A percentile compares a stretch with the other conserved stretches of the same genome.
Evolutionary conservation across 345 rosid species (phyloP).

Genomic region (Anacardium occidentale): DNA sequence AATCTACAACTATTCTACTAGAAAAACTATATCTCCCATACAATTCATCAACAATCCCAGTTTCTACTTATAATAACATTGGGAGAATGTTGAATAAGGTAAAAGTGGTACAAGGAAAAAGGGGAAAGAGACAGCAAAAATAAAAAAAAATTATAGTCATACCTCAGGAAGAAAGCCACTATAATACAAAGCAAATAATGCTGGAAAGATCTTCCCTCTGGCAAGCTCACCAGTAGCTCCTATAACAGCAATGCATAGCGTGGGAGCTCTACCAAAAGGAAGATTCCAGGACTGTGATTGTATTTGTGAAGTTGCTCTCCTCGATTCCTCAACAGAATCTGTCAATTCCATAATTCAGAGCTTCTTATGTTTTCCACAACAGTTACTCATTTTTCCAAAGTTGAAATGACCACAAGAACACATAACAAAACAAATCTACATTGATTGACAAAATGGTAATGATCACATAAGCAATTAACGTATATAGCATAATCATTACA

Average conservation of each 20-base stretch:
- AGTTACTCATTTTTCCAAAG: neutral
- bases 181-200: slow-evolving; percentile 70
- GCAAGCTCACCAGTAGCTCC: slow-evolving; percentile 86
- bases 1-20: neutral
- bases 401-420: neutral
- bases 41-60: neutral
- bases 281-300: slow-evolving; percentile 28
- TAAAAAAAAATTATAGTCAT: slow-evolving; percentile 10
- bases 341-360: neutral
- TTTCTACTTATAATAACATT: neutral
- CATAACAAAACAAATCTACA: neutral
- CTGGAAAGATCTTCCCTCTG: slow-evolving; percentile 61
- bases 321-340: slow-evolving; percentile 28
- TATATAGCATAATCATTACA: slow-evolving; percentile 4
- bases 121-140: neutral
- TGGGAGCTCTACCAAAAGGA: slow-evolving; percentile 36
- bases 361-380: neutral
- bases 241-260: slow-evolving; percentile 68
- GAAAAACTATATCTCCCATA: neutral
- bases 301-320: slow-evolving; percentile 16
- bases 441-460: neutral
- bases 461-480: neutral
- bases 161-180: slow-evolving; percentile 86
- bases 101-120: neutral
- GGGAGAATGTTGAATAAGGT: neutral